phyloP scores from a whole-genome alignment of 805 yeast species.

The Yarrowia phangngaensis region DNA sequence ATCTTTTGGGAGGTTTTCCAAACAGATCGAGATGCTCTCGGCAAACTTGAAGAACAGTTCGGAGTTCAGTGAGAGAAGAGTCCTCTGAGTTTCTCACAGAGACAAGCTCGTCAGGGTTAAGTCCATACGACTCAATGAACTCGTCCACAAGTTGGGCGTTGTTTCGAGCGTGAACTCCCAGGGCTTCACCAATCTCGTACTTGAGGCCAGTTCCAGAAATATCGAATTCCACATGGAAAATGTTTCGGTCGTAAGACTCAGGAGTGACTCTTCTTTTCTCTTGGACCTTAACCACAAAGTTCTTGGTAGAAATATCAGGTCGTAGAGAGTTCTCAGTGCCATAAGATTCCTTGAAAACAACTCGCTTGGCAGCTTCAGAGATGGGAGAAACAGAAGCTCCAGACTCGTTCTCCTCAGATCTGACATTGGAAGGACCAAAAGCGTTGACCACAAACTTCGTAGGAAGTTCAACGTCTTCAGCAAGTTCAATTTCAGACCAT shows the following conservation, averaged over 20 bases:
- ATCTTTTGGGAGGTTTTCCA: constrained; percentile 94
- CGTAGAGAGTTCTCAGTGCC: constrained; percentile 56
- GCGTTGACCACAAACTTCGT: constrained; percentile 21
- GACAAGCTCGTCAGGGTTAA: constrained; percentile 64
- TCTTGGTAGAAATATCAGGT: constrained; percentile 84
- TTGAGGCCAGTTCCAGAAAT: constrained; percentile 83
- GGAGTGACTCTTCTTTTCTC: constrained; percentile 93
- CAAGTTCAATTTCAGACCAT: constrained; percentile 37
- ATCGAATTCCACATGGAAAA: constrained; percentile 95
- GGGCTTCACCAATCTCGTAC: constrained; percentile 93
- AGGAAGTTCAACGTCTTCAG: constrained; percentile 34
- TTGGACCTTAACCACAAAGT: constrained; percentile 82
- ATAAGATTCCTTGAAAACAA: constrained; percentile 80
- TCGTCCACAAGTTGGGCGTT: constrained; percentile 57
- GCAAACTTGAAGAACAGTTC: constrained; percentile 79
- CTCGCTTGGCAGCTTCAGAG: constrained; percentile 58
- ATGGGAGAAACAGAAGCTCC: constrained; percentile 44
- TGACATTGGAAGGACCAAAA: constrained; percentile 25
- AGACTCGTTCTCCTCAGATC: constrained; percentile 34
- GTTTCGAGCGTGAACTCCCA: constrained; percentile 92
- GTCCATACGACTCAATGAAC: constrained; percentile 68
- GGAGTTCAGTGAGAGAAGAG: constrained; percentile 51
- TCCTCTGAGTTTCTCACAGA: constrained; percentile 63
- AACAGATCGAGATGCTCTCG: constrained; percentile 79
- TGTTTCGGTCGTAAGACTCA: constrained; percentile 80